phyloP scores from a whole-genome alignment of 805 yeast species.

The Teunomyces atbi region DNA sequence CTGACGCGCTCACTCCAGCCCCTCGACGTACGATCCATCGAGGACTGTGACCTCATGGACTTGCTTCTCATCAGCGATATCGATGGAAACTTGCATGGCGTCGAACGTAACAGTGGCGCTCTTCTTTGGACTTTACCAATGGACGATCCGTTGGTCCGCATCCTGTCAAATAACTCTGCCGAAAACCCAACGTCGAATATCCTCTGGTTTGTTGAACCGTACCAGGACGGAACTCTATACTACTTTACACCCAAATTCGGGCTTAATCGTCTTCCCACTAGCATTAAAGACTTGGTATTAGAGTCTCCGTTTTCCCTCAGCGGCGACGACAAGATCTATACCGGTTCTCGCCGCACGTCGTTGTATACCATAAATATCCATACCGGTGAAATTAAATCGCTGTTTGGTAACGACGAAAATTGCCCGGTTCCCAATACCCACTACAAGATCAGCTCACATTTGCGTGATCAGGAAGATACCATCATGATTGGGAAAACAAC shows the following conservation, averaged over 20 bases:
- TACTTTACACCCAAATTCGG: conserved; percentile 77
- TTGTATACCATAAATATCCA: conserved; percentile 69
- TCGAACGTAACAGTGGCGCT: conserved; percentile 72
- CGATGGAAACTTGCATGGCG: conserved; percentile 84
- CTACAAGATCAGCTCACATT: conserved; percentile 10
- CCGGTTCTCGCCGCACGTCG: conserved; percentile 78
- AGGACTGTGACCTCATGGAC: conserved; percentile 53
- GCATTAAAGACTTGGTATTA: conserved; percentile 71
- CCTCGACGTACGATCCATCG: conserved; percentile 37
- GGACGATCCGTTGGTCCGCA: conserved; percentile 58
- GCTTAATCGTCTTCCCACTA: conserved; percentile 74
- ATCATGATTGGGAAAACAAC: conserved; percentile 69
- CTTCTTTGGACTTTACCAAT: conserved; percentile 74
- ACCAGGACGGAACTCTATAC: conserved; percentile 77
- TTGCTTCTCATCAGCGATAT: conserved; percentile 71
- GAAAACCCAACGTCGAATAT: conserved; percentile 25
- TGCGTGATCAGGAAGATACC: conserved; percentile 30
- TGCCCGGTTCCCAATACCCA: conserved; percentile 36
- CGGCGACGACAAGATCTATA: conserved; percentile 79
- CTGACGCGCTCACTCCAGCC: conserved; percentile 22
- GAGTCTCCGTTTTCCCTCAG: conserved; percentile 81
- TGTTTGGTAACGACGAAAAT: conserved; percentile 53
- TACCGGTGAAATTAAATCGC: conserved; percentile 70
- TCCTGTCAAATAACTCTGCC: conserved; percentile 23
- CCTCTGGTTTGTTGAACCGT: conserved; percentile 90